Base-by-base conservation (phyloP, 257 asterid genomes). In the Ajuga chamaepitys region DNA sequence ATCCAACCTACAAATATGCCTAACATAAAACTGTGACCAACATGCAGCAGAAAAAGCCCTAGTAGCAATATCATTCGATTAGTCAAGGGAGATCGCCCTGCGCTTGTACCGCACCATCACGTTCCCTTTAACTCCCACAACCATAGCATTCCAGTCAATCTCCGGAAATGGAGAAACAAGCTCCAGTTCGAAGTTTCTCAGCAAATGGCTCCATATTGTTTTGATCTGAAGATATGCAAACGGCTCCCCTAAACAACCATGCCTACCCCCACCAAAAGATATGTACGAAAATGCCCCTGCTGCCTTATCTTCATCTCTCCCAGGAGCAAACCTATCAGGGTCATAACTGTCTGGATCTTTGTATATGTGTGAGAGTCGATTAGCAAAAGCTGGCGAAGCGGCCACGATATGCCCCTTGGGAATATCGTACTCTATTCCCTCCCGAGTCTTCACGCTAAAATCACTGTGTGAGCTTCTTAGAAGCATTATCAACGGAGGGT, bases 191-290 rank as follows among this genome's bases (percentile, higher is more conserved):
- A 88, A 92, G 70, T 92, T 92, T 56, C 97, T 84, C 17, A 92
- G 81, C 87, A 92, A 62, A 75, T 92, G 98, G 80, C 96, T 88
- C 97, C 98, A 92, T 64, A 92, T 88, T 5, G 98, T 95, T 70
- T 86, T 92, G 66, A 92, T 92, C 71, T 92, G 98, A 58, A 92
- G 75, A 78, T 92, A 92, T 0, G 98, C 98, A 68, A 92, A 92
- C 6, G 98, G 97, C 82, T 92, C 98, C 4, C 98, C 98, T 2
- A 92, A 75, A 69, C 97, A 92, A 2, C 97, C 98, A 5, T 92
- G 98, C 80, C 97, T 83, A 38, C 98, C 98, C 2, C 98, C 97
- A 6, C 98, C 98, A 16, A 89, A 92, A 2, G 98, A 87, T 21
- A 92, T 88, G 77, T 92, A 89, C 0, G 98, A 92, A 74, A 92